Evolutionary conservation across 257 asterid genomes (phyloP).

Genomic region (Lycium ferocissimum): DNA sequence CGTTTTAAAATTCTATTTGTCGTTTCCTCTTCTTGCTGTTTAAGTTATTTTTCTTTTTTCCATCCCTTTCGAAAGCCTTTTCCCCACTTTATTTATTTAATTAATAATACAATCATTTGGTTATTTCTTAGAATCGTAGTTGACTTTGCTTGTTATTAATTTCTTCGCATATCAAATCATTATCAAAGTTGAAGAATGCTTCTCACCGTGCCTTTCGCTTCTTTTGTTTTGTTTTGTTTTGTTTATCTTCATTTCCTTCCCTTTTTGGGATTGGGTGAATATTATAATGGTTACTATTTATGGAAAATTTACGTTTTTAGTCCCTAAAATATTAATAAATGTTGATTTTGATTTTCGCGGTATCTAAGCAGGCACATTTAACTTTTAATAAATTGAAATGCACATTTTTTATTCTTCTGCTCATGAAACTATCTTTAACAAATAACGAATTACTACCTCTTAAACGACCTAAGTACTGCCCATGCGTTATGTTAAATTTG

Average conservation of each 20-base stretch:
- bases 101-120: background rate
- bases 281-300: too few species aligned
- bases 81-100: background rate
- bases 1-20: background rate
- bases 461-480: too few species aligned
- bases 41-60: background rate
- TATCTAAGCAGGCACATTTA: too few species aligned
- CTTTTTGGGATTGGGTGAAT: background rate
- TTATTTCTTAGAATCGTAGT: background rate
- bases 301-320: background rate
- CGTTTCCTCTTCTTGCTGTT: background rate
- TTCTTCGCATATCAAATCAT: background rate
- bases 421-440: too few species aligned
- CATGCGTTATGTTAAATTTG: too few species aligned
- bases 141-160: background rate
- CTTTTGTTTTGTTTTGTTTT: background rate
- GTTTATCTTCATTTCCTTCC: background rate
- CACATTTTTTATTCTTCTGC: too few species aligned
- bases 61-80: background rate
- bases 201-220: background rate
- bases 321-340: background rate
- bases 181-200: background rate
- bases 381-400: background rate
- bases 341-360: too few species aligned
- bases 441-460: too few species aligned